Base-by-base conservation (phyloP, 306 rosid species). In the Notholithocarpus densiflorus region DNA sequence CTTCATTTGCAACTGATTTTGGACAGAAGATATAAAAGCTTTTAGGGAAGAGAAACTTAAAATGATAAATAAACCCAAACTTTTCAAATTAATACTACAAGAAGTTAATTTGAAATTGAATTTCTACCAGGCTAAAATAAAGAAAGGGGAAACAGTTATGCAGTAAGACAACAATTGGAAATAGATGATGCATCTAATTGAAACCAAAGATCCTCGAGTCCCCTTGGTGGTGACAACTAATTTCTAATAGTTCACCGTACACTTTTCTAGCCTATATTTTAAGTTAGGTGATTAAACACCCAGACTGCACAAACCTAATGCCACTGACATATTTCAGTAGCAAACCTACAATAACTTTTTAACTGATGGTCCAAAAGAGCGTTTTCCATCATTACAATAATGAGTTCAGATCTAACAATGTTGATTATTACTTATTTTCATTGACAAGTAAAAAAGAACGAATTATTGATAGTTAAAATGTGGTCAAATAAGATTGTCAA, bases 1-100 rank as follows among this genome's bases (percentile, higher is more conserved):
- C 26, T 80, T 53, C 75, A 82, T 78, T 24, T 77, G 68, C 29
- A 89, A 79, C 90, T 86, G 80, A 78, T 71, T 72, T 48, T 19
- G 68, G 56, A 51, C 51, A 81, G 74, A 76, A 56, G 21, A 53
- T n/a, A 27, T 45, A 60, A 27, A 56, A n/a, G 27, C 69, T 48
- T 52, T 60, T 43, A 52, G 69, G 69, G 72, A 45, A 74, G 27
- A 56, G 66, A 66, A 74, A 51, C 11, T 37, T 70, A 43, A 57
- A 74, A 17, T 61, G 68, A 73, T 66, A 6, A 17, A 56, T 34
- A 73, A 51, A 74, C 32, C 27, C 2, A 1, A 19, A 7, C 43
- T 54, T 23, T 64, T 53, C 26, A 59, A 55, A 73, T 73, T 53
- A 32, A 27, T 72, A 26, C 29, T 56, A 34, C 56, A 18, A 32